A percentile compares a stretch with the other conserved stretches of the same genome.
These are phyloP conservation scores for Vitis hybrid DNA, from an alignment of 177 flowering plant species.

Conservation along the genomic window DNA sequence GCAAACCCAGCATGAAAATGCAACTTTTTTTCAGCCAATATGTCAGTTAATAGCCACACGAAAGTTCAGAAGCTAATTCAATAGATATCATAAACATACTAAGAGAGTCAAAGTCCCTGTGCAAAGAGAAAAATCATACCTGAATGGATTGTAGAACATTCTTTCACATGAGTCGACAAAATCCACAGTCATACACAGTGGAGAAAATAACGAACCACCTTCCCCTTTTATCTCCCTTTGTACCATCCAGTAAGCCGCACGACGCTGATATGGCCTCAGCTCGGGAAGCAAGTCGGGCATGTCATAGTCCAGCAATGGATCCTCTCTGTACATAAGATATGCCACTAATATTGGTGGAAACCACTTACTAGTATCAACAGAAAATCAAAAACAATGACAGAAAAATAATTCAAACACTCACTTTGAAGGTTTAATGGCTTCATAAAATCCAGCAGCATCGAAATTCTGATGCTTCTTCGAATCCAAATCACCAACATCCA, in stretches of 20 bases:
- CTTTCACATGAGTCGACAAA: conserved; percentile 52
- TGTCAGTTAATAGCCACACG: neutral
- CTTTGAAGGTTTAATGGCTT: conserved; percentile 94
- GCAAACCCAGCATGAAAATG: neutral
- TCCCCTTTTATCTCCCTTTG: conserved; percentile 58
- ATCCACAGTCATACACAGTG: conserved; percentile 66
- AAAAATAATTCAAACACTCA: conserved; percentile 37
- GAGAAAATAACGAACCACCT: conserved; percentile 39
- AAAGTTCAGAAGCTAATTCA: neutral
- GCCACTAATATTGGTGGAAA: neutral
- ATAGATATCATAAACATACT: neutral
- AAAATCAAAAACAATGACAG: conserved; percentile 2
- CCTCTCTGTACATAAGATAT: conserved; percentile 41
- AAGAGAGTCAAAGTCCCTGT: no score
- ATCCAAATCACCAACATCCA: conserved; percentile 11
- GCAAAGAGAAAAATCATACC: conserved; percentile 40
- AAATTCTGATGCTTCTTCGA: conserved; percentile 37
- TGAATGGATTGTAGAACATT: conserved; percentile 91
- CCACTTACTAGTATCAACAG: neutral
- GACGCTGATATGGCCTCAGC: conserved; percentile 92
- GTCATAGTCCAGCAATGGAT: conserved; percentile 71
- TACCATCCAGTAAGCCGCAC: conserved; percentile 97
- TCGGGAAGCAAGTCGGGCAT: conserved; percentile 73
- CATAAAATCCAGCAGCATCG: conserved; percentile 76
- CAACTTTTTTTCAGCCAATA: neutral